phyloP scores from a whole-genome alignment of 2,329 filamentous ascomycete species.

The Hymenoscyphus fraxineus region DNA sequence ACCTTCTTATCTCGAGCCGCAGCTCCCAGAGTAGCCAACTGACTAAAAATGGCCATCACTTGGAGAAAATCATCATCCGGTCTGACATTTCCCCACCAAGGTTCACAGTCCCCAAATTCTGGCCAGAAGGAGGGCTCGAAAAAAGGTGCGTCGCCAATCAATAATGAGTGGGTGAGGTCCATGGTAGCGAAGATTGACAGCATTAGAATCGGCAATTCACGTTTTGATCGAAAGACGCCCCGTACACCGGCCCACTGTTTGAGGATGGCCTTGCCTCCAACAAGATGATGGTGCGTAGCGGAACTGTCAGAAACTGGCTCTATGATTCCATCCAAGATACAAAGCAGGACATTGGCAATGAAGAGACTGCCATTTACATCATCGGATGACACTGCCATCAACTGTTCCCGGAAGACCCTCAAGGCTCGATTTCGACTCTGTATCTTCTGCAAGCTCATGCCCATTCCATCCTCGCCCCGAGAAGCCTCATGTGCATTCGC shows the following conservation, averaged over 20 bases:
- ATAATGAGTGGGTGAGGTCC: slow-evolving; percentile 41
- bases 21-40: slow-evolving; percentile 36
- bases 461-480: slow-evolving; percentile 23
- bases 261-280: slow-evolving; percentile 30
- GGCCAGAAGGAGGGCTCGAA: slow-evolving; percentile 40
- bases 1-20: slow-evolving; percentile 27
- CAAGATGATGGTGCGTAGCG: slow-evolving; percentile 28
- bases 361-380: slow-evolving; percentile 36
- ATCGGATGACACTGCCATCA: slow-evolving; percentile 35
- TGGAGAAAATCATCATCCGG: slow-evolving; percentile 34
- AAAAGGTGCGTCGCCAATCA: slow-evolving; percentile 38
- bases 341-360: slow-evolving; percentile 42
- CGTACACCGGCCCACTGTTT: slow-evolving; percentile 29
- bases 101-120: slow-evolving; percentile 38
- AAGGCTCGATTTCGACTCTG: slow-evolving; percentile 30
- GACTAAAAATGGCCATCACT: slow-evolving; percentile 33
- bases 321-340: slow-evolving; percentile 36
- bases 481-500: slow-evolving; percentile 29
- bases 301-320: slow-evolving; percentile 28
- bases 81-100: slow-evolving; percentile 41
- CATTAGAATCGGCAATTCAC: slow-evolving; percentile 36
- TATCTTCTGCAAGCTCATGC: slow-evolving; percentile 25
- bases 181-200: slow-evolving; percentile 43
- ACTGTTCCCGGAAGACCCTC: slow-evolving; percentile 36
- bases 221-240: slow-evolving; percentile 23